Base-by-base conservation (phyloP, 108 stramenopile genomes). In the Poteriospumella lacustris region DNA sequence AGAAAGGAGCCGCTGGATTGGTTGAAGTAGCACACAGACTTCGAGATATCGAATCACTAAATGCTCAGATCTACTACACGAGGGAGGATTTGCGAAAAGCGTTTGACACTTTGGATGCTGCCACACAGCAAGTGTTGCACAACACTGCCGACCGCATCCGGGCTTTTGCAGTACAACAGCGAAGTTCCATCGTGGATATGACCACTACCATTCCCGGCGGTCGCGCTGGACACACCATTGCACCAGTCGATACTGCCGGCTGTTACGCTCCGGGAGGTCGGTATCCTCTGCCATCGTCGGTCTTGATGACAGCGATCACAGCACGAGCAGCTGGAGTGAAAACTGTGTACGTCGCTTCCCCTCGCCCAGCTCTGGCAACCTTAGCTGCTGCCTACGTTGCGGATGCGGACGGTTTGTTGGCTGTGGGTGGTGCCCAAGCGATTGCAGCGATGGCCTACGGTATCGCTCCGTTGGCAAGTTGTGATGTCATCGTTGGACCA, bases 221-320 rank as follows among this genome's bases (percentile, higher is more conserved):
- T 1, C 82, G 83, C 83, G 97, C 96, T 40, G 97, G 97, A 2
- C 97, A 97, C 79, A 92, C 91, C 5, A 90, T 99, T 38, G 91
- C 93, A 75, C 91, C 96, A 42, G 94, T 95, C 79, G 73, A 75
- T 81, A 91, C 90, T 29, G 97, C 97, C 26, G 96, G 97, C 58
- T 99, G 97, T 86, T 99, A 99, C 80, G 97, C 97, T 24, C 97
- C 97, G 0, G 97, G 97, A 43, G 97, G 97, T 28, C 88, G 97
- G 31, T 98, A 98, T 79, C 97, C 97, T 9, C 85, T 98, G 42
- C 97, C 97, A 29, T 95, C 94, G 40, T 93, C 92, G 3, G 97
- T 98, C 31, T 77, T 98, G 38, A 98, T 98, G 97, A 98, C 97
- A 29, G 94, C 93, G 29, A 92, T 95, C 3, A 98, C 97, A 1